Conservation (phyloP, 2,329 filamentous ascomycete species). For the Xylariaceae sp. region DNA sequence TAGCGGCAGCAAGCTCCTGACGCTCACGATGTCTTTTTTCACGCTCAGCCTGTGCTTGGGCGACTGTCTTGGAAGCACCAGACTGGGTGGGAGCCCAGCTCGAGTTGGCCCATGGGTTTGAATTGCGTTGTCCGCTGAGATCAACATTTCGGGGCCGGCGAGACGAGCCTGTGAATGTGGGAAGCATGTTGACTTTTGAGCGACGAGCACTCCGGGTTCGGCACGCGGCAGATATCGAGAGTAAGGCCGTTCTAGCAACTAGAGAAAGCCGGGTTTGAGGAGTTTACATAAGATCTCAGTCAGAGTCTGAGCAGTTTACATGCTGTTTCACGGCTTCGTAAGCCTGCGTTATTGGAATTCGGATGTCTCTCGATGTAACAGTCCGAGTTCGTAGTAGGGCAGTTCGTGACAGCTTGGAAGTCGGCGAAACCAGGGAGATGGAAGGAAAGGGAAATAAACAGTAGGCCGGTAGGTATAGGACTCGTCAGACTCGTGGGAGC, state of each 20-base stretch:
- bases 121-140: slow-evolving; percentile 77
- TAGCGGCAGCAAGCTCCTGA: slow-evolving; percentile 74
- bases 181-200: slow-evolving; percentile 81
- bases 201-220: no score
- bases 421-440: not conserved
- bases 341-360: not conserved
- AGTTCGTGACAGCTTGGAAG: not conserved
- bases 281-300: no score
- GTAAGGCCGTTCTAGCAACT: no score
- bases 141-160: slow-evolving; percentile 90
- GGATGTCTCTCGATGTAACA: slow-evolving; percentile 25
- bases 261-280: no score
- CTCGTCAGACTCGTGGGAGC: not conserved
- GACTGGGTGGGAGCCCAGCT: slow-evolving; percentile 63
- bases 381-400: slow-evolving; percentile 2
- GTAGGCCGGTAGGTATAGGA: not conserved
- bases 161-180: slow-evolving; percentile 87
- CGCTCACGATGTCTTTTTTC: slow-evolving; percentile 80
- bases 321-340: slow-evolving; percentile 15
- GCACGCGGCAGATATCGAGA: not conserved
- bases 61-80: slow-evolving; percentile 77
- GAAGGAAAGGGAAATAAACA: not conserved
- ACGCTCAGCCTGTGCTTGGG: slow-evolving; percentile 86
- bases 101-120: slow-evolving; percentile 77
- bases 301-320: no score